phyloP scores from a whole-genome alignment of 2,329 filamentous ascomycete genomes.

The Exophiala spinifera region DNA sequence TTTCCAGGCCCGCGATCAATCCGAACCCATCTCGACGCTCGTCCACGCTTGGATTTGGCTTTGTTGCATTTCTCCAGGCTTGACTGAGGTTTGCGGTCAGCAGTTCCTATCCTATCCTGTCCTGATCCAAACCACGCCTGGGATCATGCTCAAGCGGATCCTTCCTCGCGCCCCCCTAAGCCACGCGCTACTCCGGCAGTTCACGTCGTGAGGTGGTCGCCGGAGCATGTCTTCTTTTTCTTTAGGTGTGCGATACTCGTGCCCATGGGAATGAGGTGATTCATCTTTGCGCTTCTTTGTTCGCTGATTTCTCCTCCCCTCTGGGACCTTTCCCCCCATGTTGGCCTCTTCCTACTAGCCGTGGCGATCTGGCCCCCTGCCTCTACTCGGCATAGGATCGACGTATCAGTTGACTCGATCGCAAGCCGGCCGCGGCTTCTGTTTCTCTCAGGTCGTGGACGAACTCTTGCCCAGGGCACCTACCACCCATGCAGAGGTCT shows the following conservation, averaged over 20 bases:
- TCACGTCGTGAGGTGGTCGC: conserved; percentile 9
- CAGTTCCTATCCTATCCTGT: not conserved
- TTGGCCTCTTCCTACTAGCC: conserved; percentile 1
- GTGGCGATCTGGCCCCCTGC: conserved; percentile 20
- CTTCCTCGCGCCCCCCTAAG: conserved; percentile 7
- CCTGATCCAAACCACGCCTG: too few species aligned
- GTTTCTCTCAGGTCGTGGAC: conserved; percentile 8
- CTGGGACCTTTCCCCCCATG: not conserved
- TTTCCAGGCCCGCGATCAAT: conserved; percentile 20
- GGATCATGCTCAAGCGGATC: conserved; percentile 10
- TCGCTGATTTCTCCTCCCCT: conserved; percentile 1
- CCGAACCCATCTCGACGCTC: conserved; percentile 15
- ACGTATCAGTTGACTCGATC: conserved; percentile 17
- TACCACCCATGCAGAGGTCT: conserved; percentile 6
- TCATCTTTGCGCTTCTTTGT: conserved; percentile 1
- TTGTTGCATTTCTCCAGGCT: conserved; percentile 1
- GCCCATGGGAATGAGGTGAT: conserved; percentile 7
- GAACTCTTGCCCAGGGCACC: conserved; percentile 3
- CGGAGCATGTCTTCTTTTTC: not conserved
- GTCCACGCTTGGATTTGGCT: not conserved
- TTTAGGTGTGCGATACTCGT: not conserved
- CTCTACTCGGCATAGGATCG: conserved; percentile 18
- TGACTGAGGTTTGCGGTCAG: conserved; percentile 6
- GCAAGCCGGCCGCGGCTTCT: conserved; percentile 11
- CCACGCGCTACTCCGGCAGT: conserved; percentile 20